Base-by-base conservation (phyloP, 2,329 filamentous ascomycete species). In the Orbilia brochopaga region DNA sequence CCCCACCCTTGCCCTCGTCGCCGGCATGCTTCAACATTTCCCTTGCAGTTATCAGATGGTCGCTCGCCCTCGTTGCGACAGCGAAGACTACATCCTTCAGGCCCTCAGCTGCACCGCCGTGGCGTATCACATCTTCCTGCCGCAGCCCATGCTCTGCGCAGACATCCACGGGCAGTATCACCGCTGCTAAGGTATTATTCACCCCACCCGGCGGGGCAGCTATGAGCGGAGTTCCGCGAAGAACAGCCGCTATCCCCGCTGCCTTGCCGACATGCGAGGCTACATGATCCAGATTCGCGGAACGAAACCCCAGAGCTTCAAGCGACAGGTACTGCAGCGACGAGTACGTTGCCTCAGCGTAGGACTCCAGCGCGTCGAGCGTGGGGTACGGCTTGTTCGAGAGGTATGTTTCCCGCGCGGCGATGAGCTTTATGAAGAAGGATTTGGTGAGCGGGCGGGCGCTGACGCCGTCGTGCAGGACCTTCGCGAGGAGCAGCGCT, bases 211-310 rank as follows among this genome's bases (percentile, higher is more conserved):
- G n/a, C 1, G 90, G 89, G 50, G 93, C 91, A 0, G 92, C 92
- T n/a, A 97, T 84, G 1, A 97, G 80, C 0, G 94, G 92, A 10
- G 97, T 83, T 0, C 94, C 93, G 44, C 93, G 85, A n/a, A 99
- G 82, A 0, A 96, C 85, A 0, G 93, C 89, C 1, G 88, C 85
- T 61, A 99, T 97, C 7, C 94, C 94, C 54, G 87, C 89, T 0
- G 94, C 92, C 78, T 99, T 99, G 58, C 94, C 94, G 66, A 97
- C 90, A 79, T 99, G 94, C 61, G 90, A 95, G 7, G 93, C 93
- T 17, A 99, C 83, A 80, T 99, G 94, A 77, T 99, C 94, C 46
- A 92, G 87, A 23, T 92, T 89, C 76, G 96, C 84, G 0, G 90
- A 95, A 8, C 87, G 86, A 77, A 97, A 83, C 0, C 91, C 90